Percentiles rank a stretch among this genome's conserved stretches.
Evolutionary conservation across 257 asterid genomes (phyloP).

Genomic region (Solanum sejunctum): DNA sequence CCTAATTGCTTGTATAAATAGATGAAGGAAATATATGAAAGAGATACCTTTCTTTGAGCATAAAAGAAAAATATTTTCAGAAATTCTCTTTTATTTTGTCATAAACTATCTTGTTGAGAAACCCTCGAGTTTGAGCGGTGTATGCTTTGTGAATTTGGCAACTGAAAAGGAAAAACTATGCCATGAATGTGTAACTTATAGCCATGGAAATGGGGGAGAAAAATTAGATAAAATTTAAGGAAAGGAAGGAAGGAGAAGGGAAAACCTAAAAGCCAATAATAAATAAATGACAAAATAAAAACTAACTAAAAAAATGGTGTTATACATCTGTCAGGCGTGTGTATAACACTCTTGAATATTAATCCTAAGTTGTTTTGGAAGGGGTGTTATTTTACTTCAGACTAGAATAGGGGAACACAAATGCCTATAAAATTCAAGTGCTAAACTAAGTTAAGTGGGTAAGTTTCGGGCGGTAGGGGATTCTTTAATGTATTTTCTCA

Average conservation of each 20-base stretch:
- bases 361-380: not conserved
- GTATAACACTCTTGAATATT: not conserved
- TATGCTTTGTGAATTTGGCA: not conserved
- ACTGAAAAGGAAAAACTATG: not conserved
- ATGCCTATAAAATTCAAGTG: not conserved
- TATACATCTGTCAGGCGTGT: not conserved
- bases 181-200: not conserved
- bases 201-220: not conserved
- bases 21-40: too few relatives aligned
- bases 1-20: too few relatives aligned
- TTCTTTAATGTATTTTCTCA: not conserved
- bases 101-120: not conserved
- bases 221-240: not conserved
- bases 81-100: too few relatives aligned
- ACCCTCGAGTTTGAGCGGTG: not conserved
- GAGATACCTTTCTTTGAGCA: too few relatives aligned
- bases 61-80: too few relatives aligned
- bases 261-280: not conserved
- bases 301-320: not conserved
- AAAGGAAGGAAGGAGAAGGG: not conserved
- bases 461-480: not conserved
- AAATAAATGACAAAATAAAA: not conserved
- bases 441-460: not conserved
- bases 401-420: not conserved
- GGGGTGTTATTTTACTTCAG: not conserved